Base-by-base conservation (phyloP, 768 basidiomycete species). In the Leccinum pellstonianum region DNA sequence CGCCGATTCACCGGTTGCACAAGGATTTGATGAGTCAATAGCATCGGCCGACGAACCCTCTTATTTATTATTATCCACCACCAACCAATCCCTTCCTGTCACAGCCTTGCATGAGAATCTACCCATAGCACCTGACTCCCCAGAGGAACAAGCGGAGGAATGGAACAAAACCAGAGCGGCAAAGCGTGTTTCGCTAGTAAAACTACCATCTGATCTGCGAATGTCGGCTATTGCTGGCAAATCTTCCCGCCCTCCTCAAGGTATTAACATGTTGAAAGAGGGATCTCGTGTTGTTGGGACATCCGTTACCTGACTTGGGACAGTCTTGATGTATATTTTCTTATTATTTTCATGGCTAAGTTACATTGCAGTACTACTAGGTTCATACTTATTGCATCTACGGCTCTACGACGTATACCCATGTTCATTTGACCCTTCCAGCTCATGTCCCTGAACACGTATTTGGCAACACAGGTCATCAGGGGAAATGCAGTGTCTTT, bases 151-250 rank as follows among this genome's bases (percentile, higher is more conserved):
- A 72, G 91, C 93, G n/a, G 92, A 93, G 70, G 87, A 88, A 54
- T 95, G 93, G 93, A 79, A 91, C 73, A 86, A 86, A 71, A 95
- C 93, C 2, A 86, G 87, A 52, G 88, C 87, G 37, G 91, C 90
- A 14, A 89, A 91, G 65, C 87, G 92, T 9, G 93, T 94, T 9
- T 94, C 91, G 10, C 77, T 94, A 47, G 88, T 93, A 48, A 81
- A 83, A 59, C 72, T 93, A 25, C 91, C 91, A 23, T 84, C 88
- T 10, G 76, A 79, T 55, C 68, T 83, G 58, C 72, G 74, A 54
- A 64, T 75, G 53, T 63, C 65, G 10, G 54, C 54, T 31, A 60
- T 71, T 29, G 31, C 65, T 54, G 55, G 65, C 46, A 73, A 62
- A 37, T 38, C 67, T 29, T 60, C 61, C 31, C 49, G 52, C 19